Evolutionary conservation across 176 grass and related monocot species (phyloP).

Genomic region (Avena insularis): DNA sequence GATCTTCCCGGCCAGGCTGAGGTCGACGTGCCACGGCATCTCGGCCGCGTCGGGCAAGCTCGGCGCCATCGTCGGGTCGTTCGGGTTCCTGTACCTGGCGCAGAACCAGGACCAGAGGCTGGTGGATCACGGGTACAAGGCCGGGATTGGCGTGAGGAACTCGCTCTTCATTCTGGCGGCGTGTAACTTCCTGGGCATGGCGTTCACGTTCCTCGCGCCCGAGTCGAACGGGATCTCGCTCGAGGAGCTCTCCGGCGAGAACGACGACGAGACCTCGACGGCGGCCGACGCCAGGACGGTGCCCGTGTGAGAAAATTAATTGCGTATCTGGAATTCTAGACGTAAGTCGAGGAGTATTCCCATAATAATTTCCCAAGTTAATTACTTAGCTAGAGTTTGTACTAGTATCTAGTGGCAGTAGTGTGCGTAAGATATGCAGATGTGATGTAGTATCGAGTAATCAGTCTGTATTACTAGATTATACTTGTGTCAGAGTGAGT

Average conservation of each 20-base stretch:
- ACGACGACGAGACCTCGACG: neutral
- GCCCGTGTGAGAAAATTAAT: neutral
- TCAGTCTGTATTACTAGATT: too few species aligned
- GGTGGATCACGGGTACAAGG: neutral
- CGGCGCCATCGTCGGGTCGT: conserved; percentile 73
- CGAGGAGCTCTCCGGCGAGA: neutral
- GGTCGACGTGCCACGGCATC: conserved; percentile 83
- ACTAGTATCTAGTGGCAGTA: too few species aligned
- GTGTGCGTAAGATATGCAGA: too few species aligned
- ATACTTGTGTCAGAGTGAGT: too few species aligned
- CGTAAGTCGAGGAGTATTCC: too few species aligned
- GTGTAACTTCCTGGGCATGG: neutral
- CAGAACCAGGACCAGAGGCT: neutral
- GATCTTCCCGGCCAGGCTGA: conserved; percentile 67
- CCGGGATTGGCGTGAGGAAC: neutral
- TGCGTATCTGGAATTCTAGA: neutral
- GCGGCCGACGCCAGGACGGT: neutral
- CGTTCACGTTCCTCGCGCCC: neutral
- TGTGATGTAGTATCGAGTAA: too few species aligned
- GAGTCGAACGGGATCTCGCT: neutral
- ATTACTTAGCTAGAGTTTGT: too few species aligned
- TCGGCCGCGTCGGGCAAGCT: conserved; percentile 73
- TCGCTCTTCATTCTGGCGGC: neutral
- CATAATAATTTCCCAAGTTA: too few species aligned
- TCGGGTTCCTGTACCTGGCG: neutral